Evolutionary conservation across 768 basidiomycete species (phyloP).

Genomic region (Jaapia argillacea): DNA sequence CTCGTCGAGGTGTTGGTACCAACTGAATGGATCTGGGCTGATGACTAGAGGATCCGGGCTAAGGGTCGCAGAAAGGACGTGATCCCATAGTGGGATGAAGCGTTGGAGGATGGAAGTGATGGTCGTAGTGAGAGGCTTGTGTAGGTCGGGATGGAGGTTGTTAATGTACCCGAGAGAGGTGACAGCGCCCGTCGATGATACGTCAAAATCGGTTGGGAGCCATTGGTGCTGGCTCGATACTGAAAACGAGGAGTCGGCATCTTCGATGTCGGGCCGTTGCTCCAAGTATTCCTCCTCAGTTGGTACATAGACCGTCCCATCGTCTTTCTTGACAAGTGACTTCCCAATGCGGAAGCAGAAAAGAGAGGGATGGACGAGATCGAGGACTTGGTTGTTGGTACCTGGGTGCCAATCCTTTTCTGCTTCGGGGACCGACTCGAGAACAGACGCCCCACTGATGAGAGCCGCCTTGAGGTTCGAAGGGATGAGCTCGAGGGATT

Average conservation of each 20-base stretch:
- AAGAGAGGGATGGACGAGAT: conserved; percentile 18
- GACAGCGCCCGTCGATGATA: background rate
- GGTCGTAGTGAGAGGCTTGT: background rate
- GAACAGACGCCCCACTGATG: background rate
- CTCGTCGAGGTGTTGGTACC: too few species aligned
- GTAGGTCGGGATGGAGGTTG: background rate
- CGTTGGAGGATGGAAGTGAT: background rate
- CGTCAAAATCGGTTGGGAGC: background rate
- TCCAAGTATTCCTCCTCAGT: background rate
- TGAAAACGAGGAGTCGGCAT: background rate
- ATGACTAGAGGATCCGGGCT: background rate
- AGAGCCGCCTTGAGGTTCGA: background rate
- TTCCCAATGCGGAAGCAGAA: conserved; percentile 11
- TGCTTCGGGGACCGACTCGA: conserved; percentile 11
- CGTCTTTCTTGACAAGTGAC: background rate
- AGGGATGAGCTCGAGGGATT: background rate
- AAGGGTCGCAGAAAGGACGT: background rate
- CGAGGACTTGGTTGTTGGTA: conserved; percentile 15
- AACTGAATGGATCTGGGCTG: too few species aligned
- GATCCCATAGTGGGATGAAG: background rate
- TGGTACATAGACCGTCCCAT: background rate
- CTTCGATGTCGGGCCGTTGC: background rate
- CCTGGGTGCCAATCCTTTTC: conserved; percentile 18
- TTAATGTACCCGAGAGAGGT: background rate
- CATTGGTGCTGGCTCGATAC: background rate